These are phyloP conservation scores for Geotrichum carabidarum DNA, from an alignment of 1,139 yeast genomes.

Conservation along the genomic window DNA sequence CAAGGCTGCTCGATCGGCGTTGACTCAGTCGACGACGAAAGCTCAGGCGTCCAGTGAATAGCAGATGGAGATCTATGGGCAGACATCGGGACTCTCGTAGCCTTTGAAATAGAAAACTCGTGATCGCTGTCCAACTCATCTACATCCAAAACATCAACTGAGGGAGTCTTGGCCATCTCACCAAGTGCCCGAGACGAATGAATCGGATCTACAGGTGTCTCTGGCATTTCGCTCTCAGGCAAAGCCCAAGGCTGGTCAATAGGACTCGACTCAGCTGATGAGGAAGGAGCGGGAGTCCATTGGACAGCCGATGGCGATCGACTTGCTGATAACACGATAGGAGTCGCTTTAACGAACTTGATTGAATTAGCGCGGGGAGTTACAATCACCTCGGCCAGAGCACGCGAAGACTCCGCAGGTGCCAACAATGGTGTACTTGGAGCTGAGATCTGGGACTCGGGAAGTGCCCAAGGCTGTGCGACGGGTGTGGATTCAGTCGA, in stretches of 20 bases:
- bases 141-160: too few relatives aligned
- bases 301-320: slow-evolving; percentile 12
- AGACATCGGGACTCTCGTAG: too few relatives aligned
- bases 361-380: background rate
- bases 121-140: too few relatives aligned
- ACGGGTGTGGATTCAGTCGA: slow-evolving; percentile 5
- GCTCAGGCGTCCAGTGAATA: slow-evolving; percentile 10
- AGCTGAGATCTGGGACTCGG: background rate
- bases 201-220: background rate
- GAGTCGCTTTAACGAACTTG: too few relatives aligned
- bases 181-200: background rate
- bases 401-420: background rate
- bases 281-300: slow-evolving; percentile 13
- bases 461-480: slow-evolving; percentile 6
- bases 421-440: too few relatives aligned
- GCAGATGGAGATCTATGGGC: slow-evolving; percentile 14
- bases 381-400: background rate
- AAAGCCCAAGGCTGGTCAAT: background rate
- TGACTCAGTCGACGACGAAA: slow-evolving; percentile 7
- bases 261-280: slow-evolving; percentile 6
- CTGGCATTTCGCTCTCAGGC: background rate
- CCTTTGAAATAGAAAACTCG: background rate
- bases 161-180: background rate
- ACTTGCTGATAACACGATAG: background rate
- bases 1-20: slow-evolving; percentile 3